A percentile compares a stretch with the other conserved stretches of the same genome.
These are phyloP conservation scores for Crucibulum laeve DNA, from an alignment of 768 basidiomycete species.

Conservation along the genomic window DNA sequence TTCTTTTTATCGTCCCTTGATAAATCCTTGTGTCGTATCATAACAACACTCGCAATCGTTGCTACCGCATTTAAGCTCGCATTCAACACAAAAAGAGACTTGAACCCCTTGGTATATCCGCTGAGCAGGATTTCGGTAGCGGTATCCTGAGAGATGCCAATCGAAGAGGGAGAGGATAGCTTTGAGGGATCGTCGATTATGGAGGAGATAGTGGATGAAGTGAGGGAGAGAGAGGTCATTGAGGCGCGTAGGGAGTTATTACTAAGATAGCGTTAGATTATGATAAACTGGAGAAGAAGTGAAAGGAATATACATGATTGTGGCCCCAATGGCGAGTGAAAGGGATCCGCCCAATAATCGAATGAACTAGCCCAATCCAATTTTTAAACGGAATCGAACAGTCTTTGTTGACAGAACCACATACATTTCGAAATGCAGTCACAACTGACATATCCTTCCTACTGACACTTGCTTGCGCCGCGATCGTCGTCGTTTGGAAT, in stretches of 20 bases:
- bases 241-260: constrained; percentile 45
- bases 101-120: constrained; percentile 56
- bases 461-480: constrained; percentile 68
- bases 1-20: constrained; percentile 58
- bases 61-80: constrained; percentile 50
- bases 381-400: neutral
- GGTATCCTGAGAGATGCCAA: constrained; percentile 30
- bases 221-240: constrained; percentile 32
- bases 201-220: constrained; percentile 29
- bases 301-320: constrained; percentile 41
- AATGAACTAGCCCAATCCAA: constrained; percentile 43
- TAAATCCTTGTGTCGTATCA: constrained; percentile 62
- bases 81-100: constrained; percentile 57
- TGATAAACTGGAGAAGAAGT: neutral
- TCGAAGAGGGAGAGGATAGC: constrained; percentile 22
- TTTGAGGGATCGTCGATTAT: constrained; percentile 47
- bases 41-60: constrained; percentile 47
- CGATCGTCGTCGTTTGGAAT: constrained; percentile 62
- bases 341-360: constrained; percentile 69
- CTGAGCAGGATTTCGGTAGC: constrained; percentile 38
- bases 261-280: constrained; percentile 13
- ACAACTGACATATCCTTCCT: constrained; percentile 75
- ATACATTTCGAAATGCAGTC: constrained; percentile 60
- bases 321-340: constrained; percentile 55
- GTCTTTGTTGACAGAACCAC: constrained; percentile 6